A percentile compares a stretch with the other conserved stretches of the same genome.
These are phyloP conservation scores for Mycena kentingensis DNA, from an alignment of 768 basidiomycete species.

Conservation along the genomic window DNA sequence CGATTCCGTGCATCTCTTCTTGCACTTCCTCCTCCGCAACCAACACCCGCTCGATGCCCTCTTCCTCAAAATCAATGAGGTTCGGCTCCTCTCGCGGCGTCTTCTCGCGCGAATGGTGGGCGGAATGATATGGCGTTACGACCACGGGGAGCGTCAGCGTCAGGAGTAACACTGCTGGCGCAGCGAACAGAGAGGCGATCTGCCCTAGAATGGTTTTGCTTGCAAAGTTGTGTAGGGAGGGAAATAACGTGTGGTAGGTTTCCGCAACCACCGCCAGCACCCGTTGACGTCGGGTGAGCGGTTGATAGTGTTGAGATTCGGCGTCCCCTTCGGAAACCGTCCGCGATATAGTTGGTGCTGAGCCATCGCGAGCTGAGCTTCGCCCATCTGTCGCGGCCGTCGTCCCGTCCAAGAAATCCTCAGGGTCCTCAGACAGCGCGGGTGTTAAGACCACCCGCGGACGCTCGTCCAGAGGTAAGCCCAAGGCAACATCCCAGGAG, in stretches of 20 bases:
- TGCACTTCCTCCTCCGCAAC: conserved; percentile 75
- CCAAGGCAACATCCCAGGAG: conserved; percentile 55
- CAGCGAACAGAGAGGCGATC: conserved; percentile 76
- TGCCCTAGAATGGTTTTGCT: conserved; percentile 71
- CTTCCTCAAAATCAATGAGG: conserved; percentile 74
- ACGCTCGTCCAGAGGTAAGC: conserved; percentile 55
- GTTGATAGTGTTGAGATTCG: conserved; percentile 46
- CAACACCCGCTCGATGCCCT: conserved; percentile 66
- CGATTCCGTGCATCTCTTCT: conserved; percentile 65
- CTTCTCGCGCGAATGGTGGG: conserved; percentile 43
- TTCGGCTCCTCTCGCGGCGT: conserved; percentile 39
- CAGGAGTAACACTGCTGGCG: conserved; percentile 82
- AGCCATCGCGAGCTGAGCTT: conserved; percentile 9
- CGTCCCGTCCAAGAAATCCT: conserved; percentile 11
- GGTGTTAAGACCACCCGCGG: conserved; percentile 31
- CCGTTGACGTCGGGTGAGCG: conserved; percentile 45
- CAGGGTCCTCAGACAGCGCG: conserved; percentile 26
- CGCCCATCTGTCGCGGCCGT: not conserved
- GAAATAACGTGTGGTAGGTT: conserved; percentile 73
- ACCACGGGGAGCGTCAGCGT: conserved; percentile 93
- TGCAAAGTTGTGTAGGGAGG: conserved; percentile 74
- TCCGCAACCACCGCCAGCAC: conserved; percentile 38
- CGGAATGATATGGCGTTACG: conserved; percentile 53
- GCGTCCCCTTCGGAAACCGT: conserved; percentile 40
- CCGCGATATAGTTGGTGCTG: conserved; percentile 58